Evolutionary conservation across 495 filamentous ascomycete species (phyloP), one percentile per base, ranked within the genome.

Genomic region (Parathielavia appendiculata): DNA sequence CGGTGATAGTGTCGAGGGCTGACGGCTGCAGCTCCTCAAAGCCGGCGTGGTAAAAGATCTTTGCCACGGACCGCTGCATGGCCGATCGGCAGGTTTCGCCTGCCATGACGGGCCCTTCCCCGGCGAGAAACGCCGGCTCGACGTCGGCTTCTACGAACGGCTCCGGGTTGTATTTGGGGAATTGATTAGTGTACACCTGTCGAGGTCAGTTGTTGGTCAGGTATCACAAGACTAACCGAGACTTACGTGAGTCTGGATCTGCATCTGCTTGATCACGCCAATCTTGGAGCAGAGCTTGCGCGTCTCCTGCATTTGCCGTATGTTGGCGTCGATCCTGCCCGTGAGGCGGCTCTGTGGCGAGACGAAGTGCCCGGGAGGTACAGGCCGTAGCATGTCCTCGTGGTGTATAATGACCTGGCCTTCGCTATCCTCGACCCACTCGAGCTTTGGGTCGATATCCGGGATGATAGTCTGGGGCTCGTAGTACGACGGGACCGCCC

Each of bases 231-330:
- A 14, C 1, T 48, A 49, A 44, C 48, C 3, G 8, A 2, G 19
- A 63, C 76, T 63, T 84, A 92, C 91, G 83, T 96, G 93, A 46
- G 91, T 87, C 67, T 99, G 95, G 34, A 96, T 78, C 70, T 97
- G 95, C 93, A 99, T 99, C 76, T 99, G 93, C 78, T 97, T 99
- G 69, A 99, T 91, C 58, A 99, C 87, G 32, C 89, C 85, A 67
- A 97, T 92, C 71, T 97, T 97, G 4, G 91, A 91, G 68, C 89
- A 95, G 12, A 99, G 81, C 70, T 97, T 97, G 63, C 95, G 80
- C 0, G 93, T 97, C 58, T 97, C 92, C 70, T 99, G 93, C 86
- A 97, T 91, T 67, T 97, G 91, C 40, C 83, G 82, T 76, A 97
- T 87, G 64, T 99, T 99, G 51, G 84, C 84, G 59, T 95, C 88